phyloP scores from a whole-genome alignment of 2,329 filamentous ascomycete genomes.

The Diaporthe velutina region DNA sequence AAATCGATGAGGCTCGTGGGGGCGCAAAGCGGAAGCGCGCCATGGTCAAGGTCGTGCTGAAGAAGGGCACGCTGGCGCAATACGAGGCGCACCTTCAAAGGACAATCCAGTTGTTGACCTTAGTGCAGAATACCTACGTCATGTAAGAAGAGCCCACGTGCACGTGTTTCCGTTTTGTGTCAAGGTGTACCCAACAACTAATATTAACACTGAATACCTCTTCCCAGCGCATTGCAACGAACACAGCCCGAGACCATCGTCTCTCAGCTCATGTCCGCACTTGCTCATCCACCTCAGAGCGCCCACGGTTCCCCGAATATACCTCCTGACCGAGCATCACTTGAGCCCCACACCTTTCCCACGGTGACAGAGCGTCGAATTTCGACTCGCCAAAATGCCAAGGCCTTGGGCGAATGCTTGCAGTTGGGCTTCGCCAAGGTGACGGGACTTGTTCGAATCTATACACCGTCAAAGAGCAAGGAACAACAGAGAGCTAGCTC shows the following conservation, averaged over 20 bases:
- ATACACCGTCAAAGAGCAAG: background rate
- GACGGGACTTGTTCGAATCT: background rate
- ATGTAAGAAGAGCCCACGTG: background rate
- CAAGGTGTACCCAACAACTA: fast-evolving
- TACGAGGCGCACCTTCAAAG: background rate
- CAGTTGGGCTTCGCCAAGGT: background rate
- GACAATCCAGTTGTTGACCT: background rate
- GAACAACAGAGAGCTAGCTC: background rate
- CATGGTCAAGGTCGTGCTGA: background rate
- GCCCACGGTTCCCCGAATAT: too few species aligned
- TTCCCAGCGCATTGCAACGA: background rate
- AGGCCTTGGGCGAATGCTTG: background rate
- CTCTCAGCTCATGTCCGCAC: background rate
- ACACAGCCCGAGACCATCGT: background rate
- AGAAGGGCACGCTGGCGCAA: background rate
- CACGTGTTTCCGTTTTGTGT: fast-evolving
- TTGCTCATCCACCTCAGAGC: too few species aligned
- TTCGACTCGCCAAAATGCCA: background rate
- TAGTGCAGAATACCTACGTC: background rate
- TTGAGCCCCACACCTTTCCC: fast-evolving
- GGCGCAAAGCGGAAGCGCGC: background rate
- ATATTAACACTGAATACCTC: background rate
- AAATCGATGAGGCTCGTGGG: background rate
- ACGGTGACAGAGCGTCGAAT: fast-evolving
- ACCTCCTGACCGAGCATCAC: fast-evolving